Base-by-base conservation (phyloP, 2,329 filamentous ascomycete genomes). In the Nannizzia gypsea region DNA sequence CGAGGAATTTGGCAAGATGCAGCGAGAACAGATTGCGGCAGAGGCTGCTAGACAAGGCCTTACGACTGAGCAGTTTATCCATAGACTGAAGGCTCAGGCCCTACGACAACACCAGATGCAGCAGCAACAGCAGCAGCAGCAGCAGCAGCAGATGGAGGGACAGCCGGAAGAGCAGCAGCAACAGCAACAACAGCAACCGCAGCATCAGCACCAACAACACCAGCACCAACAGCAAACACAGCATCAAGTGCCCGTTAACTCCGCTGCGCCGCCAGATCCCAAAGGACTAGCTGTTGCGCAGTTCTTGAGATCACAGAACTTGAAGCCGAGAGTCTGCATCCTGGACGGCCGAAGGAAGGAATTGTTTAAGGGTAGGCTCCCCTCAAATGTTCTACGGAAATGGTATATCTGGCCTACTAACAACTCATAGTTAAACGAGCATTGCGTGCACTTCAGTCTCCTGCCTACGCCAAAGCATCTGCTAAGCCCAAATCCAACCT, bases 271-370 rank as follows among this genome's bases (percentile, higher is more conserved):
- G 24, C 89, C 92, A 3, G 93, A 95, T 67, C 92, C 92, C 42
- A 85, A 90, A 69, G 91, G 90, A 20, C 76, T 97, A 52, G 90
- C 91, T 6, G 82, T 99, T 59, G 95, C 93, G 66, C 87, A 89
- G 69, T 99, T 95, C 76, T 77, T 99, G 62, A 85, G 85, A 66
- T 74, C 81, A 61, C 91, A 96, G 76, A 83, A 93, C 62, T 77
- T 99, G 65, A 99, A 99, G 81, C 81, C 83, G 17, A 82, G 93
- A 64, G 96, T 91, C 17, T 92, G 89, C 72, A 95, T 99, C 64
- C 82, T 97, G 65, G 91, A 96, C 66, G 93, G 93, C 68, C 91
- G 96, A 80, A 84, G 93, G 69, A 97, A 96, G 77, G 92, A 99
- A 66, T 95, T 99, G 89, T 97, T 99, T 76, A 88, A 87, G 81